Evolutionary conservation across 306 rosid species (phyloP), one percentile per base, ranked within the genome.

Genomic region (Purshia tridentata): DNA sequence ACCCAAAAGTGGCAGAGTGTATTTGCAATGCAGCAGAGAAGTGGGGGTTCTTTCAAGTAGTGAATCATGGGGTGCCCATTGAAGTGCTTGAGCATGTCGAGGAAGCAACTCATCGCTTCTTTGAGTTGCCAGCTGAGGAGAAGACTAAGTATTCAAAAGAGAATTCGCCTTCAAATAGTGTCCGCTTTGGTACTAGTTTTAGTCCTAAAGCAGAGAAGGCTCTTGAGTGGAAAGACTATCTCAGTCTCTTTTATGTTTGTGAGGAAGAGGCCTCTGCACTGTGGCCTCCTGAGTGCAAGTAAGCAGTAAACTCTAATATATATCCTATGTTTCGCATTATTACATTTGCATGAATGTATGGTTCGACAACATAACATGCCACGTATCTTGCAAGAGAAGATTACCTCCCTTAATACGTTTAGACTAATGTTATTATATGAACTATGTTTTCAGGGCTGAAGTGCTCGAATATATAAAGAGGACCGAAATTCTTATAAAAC

Each of bases 151-250:
- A 61, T 44, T 46, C 78, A 10, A 80, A 81, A 29, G 86, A 81
- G 53, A 74, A 78, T 8, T 83, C 90, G 1, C 5, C 56, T 16
- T 73, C 87, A 0, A 81, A 68, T 2, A 69, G 74, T 56, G 84
- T 87, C 57, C 67, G 85, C 41, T 87, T 79, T 45, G 90, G 88
- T 0, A 80, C 87, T 0, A 87, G 90, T 82, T 89, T 87, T 74
- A 75, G 63, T 65, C 84, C 90, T 51, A 45, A 72, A 29, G 65
- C 84, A 1, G 95, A 89, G 84, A 85, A 78, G 57, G 87, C 87
- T 10, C 63, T 87, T 11, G 95, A 89, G 78, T 89, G 92, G 95
- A 89, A 85, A 37, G 90, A 89, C 58, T 87, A 82, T 22, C 86
- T 87, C 0, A 85, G 86, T 16, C 87, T 89, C 72, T 80, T 81